Conservation (phyloP, 352 stramenopile genomes). For the Blastocystis sp. region DNA sequence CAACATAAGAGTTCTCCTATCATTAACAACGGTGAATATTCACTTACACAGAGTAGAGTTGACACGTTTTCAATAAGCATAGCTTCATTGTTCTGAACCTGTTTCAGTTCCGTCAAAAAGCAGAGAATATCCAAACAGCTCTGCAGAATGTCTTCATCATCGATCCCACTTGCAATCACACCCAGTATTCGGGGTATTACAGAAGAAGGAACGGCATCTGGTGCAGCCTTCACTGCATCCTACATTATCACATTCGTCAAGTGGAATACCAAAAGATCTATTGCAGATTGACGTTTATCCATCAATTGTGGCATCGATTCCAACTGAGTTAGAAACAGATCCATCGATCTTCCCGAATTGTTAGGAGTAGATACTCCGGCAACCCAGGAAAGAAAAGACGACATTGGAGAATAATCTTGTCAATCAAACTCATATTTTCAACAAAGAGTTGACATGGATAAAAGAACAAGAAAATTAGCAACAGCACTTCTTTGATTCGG, state of each 20-base stretch:
- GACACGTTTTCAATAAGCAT: conserved; percentile 58
- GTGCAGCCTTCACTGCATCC: conserved; percentile 53
- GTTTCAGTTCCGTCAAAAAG: conserved; percentile 59
- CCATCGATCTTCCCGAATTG: conserved; percentile 56
- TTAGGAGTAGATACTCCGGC: conserved; percentile 41
- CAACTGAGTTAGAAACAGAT: conserved; percentile 48
- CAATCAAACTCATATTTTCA: background rate
- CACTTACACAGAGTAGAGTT: conserved; percentile 43
- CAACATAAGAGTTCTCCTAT: conserved; percentile 56
- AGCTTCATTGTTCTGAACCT: conserved; percentile 42
- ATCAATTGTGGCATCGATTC: conserved; percentile 54
- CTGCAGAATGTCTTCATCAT: conserved; percentile 56
- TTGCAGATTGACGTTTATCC: conserved; percentile 45
- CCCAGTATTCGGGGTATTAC: conserved; percentile 29
- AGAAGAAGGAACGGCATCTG: conserved; percentile 54
- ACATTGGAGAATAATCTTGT: background rate
- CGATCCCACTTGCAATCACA: conserved; percentile 11
- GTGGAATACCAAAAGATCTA: background rate
- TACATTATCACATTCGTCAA: background rate
- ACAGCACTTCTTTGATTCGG: conserved; percentile 34
- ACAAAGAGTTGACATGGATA: background rate
- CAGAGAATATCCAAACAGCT: conserved; percentile 41
- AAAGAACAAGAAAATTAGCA: background rate
- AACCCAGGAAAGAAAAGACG: conserved; percentile 58
- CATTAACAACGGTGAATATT: background rate